Conservation (phyloP, 2,329 filamentous ascomycete genomes). For the Dactylellina sp. region DNA sequence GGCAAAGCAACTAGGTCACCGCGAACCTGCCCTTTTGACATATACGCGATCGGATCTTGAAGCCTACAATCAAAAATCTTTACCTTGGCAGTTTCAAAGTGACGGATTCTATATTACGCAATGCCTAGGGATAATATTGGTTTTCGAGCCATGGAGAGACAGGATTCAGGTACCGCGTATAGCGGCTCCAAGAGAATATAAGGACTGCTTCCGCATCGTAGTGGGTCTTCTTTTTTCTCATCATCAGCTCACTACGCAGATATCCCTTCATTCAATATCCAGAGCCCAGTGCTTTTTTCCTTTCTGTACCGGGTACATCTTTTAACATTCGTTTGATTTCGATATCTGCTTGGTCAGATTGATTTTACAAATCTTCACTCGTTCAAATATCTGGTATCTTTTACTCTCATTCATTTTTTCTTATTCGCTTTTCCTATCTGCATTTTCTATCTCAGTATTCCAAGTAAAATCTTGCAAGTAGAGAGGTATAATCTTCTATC, state of each 20-base stretch:
- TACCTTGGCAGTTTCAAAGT: conserved; percentile 25
- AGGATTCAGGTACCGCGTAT: background rate
- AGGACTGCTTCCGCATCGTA: background rate
- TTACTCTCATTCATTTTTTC: background rate
- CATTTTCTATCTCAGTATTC: too few species aligned
- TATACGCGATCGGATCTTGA: conserved; percentile 19
- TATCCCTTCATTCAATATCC: conserved; percentile 5
- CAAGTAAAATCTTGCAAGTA: background rate
- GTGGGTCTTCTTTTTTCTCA: background rate
- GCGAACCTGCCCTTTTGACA: conserved; percentile 18
- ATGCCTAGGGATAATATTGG: conserved; percentile 1
- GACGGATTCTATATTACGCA: conserved; percentile 1
- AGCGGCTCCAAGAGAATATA: background rate
- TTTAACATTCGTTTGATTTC: conserved; percentile 1
- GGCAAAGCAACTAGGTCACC: conserved; percentile 1
- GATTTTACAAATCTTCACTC: conserved; percentile 8
- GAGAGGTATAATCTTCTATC: too few species aligned
- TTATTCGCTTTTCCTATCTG: conserved; percentile 4
- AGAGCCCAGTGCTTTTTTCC: conserved; percentile 19
- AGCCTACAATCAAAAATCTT: conserved; percentile 18
- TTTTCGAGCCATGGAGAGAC: conserved; percentile 1
- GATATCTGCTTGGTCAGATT: conserved; percentile 22
- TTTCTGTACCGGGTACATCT: conserved; percentile 16
- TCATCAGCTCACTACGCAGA: conserved; percentile 1
- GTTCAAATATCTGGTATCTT: background rate